Conservation (phyloP, 768 basidiomycete species). For the Calocybe gangraenosa region DNA sequence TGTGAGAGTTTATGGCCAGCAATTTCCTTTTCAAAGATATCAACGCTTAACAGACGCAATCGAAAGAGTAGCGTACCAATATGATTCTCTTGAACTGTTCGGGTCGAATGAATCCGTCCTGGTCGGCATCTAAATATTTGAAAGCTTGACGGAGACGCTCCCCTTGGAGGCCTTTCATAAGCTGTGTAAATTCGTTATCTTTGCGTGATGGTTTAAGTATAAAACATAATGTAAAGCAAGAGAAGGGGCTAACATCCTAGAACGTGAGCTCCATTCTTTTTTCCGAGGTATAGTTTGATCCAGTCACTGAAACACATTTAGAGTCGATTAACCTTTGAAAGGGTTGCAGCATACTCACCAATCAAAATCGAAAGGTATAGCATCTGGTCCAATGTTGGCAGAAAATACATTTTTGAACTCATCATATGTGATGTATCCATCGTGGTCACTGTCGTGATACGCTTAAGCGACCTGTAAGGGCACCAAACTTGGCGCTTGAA, state of each 20-base stretch:
- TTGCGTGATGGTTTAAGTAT: conserved; percentile 4
- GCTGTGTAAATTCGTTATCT: conserved; percentile 97
- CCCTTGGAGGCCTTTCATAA: conserved; percentile 98
- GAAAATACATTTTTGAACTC: conserved; percentile 93
- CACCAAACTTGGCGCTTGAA: too few relatives aligned
- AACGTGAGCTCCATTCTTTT: conserved; percentile 86
- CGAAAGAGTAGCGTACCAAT: conserved; percentile 50
- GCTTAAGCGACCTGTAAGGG: background rate
- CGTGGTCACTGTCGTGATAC: conserved; percentile 81
- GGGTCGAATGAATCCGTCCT: conserved; percentile 91
- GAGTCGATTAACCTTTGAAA: too few relatives aligned
- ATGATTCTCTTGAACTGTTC: conserved; percentile 96
- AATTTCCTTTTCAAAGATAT: conserved; percentile 60
- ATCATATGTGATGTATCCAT: conserved; percentile 90
- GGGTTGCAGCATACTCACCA: conserved; percentile 43
- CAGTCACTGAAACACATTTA: conserved; percentile 68
- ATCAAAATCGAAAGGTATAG: conserved; percentile 94
- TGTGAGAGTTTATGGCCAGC: conserved; percentile 97
- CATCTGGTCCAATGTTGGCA: conserved; percentile 69
- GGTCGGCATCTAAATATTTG: conserved; percentile 82
- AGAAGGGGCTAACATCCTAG: conserved; percentile 71
- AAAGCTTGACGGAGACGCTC: conserved; percentile 97
- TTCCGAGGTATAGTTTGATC: conserved; percentile 94
- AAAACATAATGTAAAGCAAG: background rate
- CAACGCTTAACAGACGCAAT: conserved; percentile 2